A percentile compares a stretch with the other conserved stretches of the same genome.
These are phyloP conservation scores for Xerocomellus amylosporus DNA, from an alignment of 768 basidiomycete species.

Conservation along the genomic window DNA sequence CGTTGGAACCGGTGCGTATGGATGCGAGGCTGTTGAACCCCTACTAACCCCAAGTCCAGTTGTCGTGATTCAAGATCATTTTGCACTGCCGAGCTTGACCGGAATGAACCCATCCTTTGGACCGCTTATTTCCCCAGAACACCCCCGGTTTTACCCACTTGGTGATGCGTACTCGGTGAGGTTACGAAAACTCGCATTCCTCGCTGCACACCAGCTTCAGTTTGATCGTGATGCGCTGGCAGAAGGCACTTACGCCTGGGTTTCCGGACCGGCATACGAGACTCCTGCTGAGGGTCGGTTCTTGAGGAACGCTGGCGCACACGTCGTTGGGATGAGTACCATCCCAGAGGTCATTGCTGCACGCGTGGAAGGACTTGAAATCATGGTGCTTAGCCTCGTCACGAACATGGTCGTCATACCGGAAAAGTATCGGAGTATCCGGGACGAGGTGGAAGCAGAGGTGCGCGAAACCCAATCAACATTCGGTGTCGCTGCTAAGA, in stretches of 20 bases:
- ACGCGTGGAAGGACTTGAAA: slow-evolving; percentile 68
- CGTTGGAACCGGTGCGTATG: slow-evolving; percentile 75
- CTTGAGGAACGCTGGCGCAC: slow-evolving; percentile 69
- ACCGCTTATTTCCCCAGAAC: slow-evolving; percentile 52
- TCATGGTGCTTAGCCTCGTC: slow-evolving; percentile 78
- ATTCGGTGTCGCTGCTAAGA: slow-evolving; percentile 1
- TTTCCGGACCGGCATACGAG: slow-evolving; percentile 87
- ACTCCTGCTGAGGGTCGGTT: slow-evolving; percentile 84
- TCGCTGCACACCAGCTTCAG: slow-evolving; percentile 61
- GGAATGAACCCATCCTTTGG: slow-evolving; percentile 82
- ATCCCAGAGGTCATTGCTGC: slow-evolving; percentile 86
- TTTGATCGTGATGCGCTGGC: slow-evolving; percentile 55
- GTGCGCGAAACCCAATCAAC: slow-evolving; percentile 35
- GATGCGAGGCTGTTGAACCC: neutral
- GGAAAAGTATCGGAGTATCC: slow-evolving; percentile 61
- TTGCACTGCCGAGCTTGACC: slow-evolving; percentile 74
- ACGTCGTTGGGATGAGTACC: slow-evolving; percentile 95
- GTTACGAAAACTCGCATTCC: slow-evolving; percentile 70
- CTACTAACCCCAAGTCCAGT: slow-evolving; percentile 43
- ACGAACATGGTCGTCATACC: slow-evolving; percentile 84
- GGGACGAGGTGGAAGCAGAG: slow-evolving; percentile 76
- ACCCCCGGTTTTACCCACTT: slow-evolving; percentile 78
- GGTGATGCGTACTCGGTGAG: slow-evolving; percentile 77
- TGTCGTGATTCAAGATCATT: slow-evolving; percentile 80
- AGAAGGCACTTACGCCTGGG: slow-evolving; percentile 89